phyloP scores from a whole-genome alignment of 106 monocot species.

The Narthecium ossifragum region DNA sequence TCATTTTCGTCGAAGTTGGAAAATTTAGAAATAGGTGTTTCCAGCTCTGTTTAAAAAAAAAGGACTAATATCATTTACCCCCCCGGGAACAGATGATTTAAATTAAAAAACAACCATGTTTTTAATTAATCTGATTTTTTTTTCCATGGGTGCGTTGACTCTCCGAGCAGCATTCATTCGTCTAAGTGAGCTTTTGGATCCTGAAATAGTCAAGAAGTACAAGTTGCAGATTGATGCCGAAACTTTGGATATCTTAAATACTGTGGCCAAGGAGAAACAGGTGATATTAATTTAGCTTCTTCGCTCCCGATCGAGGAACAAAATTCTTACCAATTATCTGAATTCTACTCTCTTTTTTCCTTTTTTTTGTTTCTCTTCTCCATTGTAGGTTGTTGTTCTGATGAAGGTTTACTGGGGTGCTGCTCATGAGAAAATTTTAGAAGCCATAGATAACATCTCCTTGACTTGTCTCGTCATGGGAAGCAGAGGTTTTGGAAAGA shows the following conservation, averaged over 20 bases:
- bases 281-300: too few relatives aligned
- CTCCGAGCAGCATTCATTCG: conserved; percentile 65
- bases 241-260: conserved; percentile 54
- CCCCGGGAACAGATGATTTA: too few relatives aligned
- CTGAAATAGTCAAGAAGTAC: conserved; percentile 57
- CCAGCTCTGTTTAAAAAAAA: too few relatives aligned
- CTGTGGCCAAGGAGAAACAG: conserved; percentile 62
- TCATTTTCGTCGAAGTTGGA: too few relatives aligned
- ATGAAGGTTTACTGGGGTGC: conserved; percentile 89
- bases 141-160: background rate
- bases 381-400: conserved; percentile 52
- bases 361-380: too few relatives aligned
- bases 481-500: conserved; percentile 62
- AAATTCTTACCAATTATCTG: too few relatives aligned
- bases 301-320: too few relatives aligned
- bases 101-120: too few relatives aligned
- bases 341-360: too few relatives aligned
- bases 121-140: too few relatives aligned
- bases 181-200: conserved; percentile 58
- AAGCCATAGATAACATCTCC: conserved; percentile 64
- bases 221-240: conserved; percentile 73
- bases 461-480: conserved; percentile 74
- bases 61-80: too few relatives aligned
- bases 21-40: too few relatives aligned
- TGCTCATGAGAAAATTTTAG: conserved; percentile 75